Base-by-base conservation (phyloP, 257 asterid genomes). In the Cruciata laevipes region DNA sequence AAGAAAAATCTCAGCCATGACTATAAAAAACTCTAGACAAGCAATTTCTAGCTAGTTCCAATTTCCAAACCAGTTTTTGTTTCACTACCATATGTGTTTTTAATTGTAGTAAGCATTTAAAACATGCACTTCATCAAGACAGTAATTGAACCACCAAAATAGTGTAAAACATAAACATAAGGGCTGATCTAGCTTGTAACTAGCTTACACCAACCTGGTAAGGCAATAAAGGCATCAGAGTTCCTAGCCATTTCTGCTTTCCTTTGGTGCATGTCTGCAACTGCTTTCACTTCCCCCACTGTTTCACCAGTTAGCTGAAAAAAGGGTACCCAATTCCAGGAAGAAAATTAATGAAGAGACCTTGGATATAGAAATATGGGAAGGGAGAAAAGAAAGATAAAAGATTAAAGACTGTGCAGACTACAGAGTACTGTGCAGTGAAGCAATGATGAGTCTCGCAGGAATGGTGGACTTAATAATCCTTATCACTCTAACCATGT, bases 201-300 rank as follows among this genome's bases (percentile, higher is more conserved):
- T 31, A 53, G 70, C 61, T 71, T 69, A 67, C 71, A 76, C 86
- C 56, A 75, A 92, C 98, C 98, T 83, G 98, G 97, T 76, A 93
- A 88, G 82, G 98, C 98, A 85, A 93, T 93, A 83, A 93, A 93
- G 78, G 98, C 98, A 79, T 93, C 96, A 16, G 98, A 93, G 65
- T 93, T 95, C 82, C 76, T 87, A 71, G 94, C 90, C 98, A 93
- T 93, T 76, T 93, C 96, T 38, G 98, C 98, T 83, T 93, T 93
- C 81, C 98, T 88, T 85, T 93, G 96, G 73, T 93, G 98, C 98
- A 93, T 93, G 77, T 78, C 95, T 76, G 96, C 90, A 74, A 93
- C 98, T 70, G 95, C 98, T 84, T 86, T 93, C 89, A 93, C 97
- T 86, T 93, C 96, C 65, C 98, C 98, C 78, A 93, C 97, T 75